Evolutionary conservation across 2,329 filamentous ascomycete species (phyloP).

Genomic region (Colletotrichum sp.): DNA sequence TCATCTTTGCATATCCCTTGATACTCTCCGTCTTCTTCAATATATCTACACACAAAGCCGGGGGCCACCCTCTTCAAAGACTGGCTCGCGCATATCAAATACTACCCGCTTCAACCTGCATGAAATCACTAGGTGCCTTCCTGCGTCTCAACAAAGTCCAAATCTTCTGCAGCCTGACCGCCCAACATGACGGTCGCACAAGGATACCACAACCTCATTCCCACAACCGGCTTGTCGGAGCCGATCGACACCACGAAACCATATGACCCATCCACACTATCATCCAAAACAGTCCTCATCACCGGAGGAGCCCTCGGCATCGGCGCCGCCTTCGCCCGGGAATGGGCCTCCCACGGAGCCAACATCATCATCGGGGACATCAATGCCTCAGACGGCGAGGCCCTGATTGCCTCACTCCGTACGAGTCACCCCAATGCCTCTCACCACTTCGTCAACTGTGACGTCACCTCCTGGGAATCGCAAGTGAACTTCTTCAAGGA

Average conservation of each 20-base stretch:
- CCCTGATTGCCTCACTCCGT: constrained; percentile 58
- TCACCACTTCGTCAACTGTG: constrained; percentile 58
- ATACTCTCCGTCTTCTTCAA: not conserved
- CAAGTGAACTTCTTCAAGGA: constrained; percentile 68
- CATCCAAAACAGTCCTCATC: constrained; percentile 63
- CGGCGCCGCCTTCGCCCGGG: constrained; percentile 57
- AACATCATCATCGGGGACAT: constrained; percentile 69
- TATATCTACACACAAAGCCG: not conserved
- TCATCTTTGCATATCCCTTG: not conserved
- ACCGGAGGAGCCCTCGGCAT: constrained; percentile 69
- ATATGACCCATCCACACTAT: constrained; percentile 49
- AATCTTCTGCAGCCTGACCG: not conserved
- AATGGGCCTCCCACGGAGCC: constrained; percentile 61
- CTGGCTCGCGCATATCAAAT: not conserved
- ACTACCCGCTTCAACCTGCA: not conserved
- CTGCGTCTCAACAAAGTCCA: not conserved
- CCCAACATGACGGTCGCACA: constrained; percentile 11
- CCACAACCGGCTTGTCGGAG: constrained; percentile 33
- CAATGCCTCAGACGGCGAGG: constrained; percentile 56
- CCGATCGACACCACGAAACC: constrained; percentile 50
- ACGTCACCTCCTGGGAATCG: constrained; percentile 69
- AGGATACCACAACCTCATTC: constrained; percentile 13
- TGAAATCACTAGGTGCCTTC: not conserved
- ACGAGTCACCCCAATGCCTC: constrained; percentile 38
- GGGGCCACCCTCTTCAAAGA: not conserved